Base-by-base conservation (phyloP, 78 protist species). In the Isochrysis galbana region DNA sequence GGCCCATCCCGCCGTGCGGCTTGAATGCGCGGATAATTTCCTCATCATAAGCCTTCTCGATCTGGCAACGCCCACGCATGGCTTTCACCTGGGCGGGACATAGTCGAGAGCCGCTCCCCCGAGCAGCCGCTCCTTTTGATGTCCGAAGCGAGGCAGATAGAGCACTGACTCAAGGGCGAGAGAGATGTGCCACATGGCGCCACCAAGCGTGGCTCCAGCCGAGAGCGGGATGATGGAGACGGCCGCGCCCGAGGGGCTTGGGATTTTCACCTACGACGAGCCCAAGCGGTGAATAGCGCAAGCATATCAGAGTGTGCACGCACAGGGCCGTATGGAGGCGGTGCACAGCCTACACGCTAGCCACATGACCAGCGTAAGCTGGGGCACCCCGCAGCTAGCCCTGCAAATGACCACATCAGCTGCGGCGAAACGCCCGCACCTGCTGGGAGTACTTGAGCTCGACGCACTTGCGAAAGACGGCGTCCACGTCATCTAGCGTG, bases 71-170 rank as follows among this genome's bases (percentile, higher is more conserved):
- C n/a, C n/a, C n/a, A n/a, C n/a, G n/a, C n/a, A n/a, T n/a, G n/a
- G n/a, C n/a, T n/a, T n/a, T n/a, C n/a, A n/a, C n/a, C n/a, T n/a
- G n/a, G n/a, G 91, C 5, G 38, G 29, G 11, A 97, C 5, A 54
- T 72, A 7, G 11, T 61, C 83, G 72, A 97, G 90, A 22, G 94
- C 95, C 74, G 96, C 74, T 23, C 29, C 74, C 29, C 29, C 61
- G 61, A 51, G 61, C 29, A 51, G 61, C 61, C 61, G 7, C 61
- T 51, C 61, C 61, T 38, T 23, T 55, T 83, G 34, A 87, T 97
- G 98, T 84, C 96, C 96, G 94, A 70, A 97, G 72, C 97, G 97
- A 32, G 97, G 93, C 7, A 97, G 99, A 83, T 98, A 98, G 41
- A 98, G 92, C 29, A 98, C 92, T 23, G 94, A 94, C 90, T 98